Base-by-base conservation (phyloP, 495 filamentous ascomycete species). In the Lasiosphaeris hirsuta region DNA sequence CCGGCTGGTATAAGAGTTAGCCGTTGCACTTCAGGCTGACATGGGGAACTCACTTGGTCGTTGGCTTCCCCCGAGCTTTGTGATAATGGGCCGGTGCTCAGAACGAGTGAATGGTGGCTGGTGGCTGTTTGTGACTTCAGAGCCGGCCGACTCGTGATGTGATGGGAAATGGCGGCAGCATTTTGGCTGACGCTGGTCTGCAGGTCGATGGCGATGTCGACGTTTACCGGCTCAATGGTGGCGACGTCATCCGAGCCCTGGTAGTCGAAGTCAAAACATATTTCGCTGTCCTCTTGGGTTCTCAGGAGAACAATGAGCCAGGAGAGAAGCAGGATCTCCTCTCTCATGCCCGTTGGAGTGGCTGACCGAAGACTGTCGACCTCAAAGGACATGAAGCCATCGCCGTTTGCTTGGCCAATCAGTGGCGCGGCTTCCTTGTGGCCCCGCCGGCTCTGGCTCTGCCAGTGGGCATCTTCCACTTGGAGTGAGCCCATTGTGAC, bases 261-360 rank as follows among this genome's bases (percentile, higher is more conserved):
- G 52, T 73, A 73, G 1, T 67, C 54, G 75, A 75, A 79, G 8
- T 76, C 72, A 54, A 60, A 78, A 11, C 38, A 46, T 15, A 66
- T 35, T n/a, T 72, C 67, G 19, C 58, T 65, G 19, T 74, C 72
- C 66, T 79, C 76, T 64, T 41, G 55, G 0, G 55, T 58, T 10
- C 60, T 64, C 57, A 77, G 44, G 15, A 79, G 70, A 34, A 72
- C 65, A 15, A 78, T 63, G 5, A 76, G 63, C 77, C 77, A 79
- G n/a, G 77, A 70, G 13, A 74, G 37, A 1, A 79, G 63, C 38
- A 78, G 19, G 9, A 73, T 36, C n/a, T 76, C 72, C 17, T 77
- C 72, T 18, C 50, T 72, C 65, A 75, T 66, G 15, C 41, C 42
- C 9, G 59, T 40, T 10, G 35, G 8, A 0, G 35, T 46, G 13